Base-by-base conservation (phyloP, 768 basidiomycete genomes). In the Pisolithus tinctorius region DNA sequence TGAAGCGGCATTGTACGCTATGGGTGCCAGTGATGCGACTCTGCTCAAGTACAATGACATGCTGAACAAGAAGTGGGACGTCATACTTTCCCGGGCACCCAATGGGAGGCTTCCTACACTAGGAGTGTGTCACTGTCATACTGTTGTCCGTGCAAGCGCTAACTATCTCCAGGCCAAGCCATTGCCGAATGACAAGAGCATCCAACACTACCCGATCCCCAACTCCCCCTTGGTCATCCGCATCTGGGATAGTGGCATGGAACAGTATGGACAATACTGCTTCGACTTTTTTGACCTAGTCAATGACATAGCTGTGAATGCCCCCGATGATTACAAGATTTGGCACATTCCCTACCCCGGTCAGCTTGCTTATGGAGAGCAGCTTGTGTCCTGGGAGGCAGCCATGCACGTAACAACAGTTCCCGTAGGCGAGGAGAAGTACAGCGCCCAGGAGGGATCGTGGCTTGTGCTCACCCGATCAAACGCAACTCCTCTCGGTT, bases 231-330 rank as follows among this genome's bases (percentile, higher is more conserved):
- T 43, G 10, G 40, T 41, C 23, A 50, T 50, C 40, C 49, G 49
- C 30, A 8, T 50, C 23, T 50, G 49, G 49, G 25, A 26, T 13
- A 40, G 49, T 17, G 41, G 41, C 49, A 50, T 50, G 49, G 20
- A 44, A 41, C 17, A 42, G 27, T 26, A 45, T 7, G 23, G 48
- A 16, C 37, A 29, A 4, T 50, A 50, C 40, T 50, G 49, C 39
- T 2, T 50, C 41, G 49, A 50, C 40, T 31, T 50, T 23, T 42
- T 38, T 41, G n/a, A 50, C 41, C 2, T 29, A 3, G 20, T 30
- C 11, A 41, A 27, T n/a, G 25, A 34, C 38, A 43, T 10, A 4
- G 13, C 49, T 30, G 41, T 50, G 34, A 50, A 50, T 20, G 11
- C 38, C 30, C 49, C 40, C 29, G 29, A 43, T 40, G 49, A 23